Base-by-base conservation (phyloP, 306 rosid species). In the Lathyrus oleraceus region DNA sequence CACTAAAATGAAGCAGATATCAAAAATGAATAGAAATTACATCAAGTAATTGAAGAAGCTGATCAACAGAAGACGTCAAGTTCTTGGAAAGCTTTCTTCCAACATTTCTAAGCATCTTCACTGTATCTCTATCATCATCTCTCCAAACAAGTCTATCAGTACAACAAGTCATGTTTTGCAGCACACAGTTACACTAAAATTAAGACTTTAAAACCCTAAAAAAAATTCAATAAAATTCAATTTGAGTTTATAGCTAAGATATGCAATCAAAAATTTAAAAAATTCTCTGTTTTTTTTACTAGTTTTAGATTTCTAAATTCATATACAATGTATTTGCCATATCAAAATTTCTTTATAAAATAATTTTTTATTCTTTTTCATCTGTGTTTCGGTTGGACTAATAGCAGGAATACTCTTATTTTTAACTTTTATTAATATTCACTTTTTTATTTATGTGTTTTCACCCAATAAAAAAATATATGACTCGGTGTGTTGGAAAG, bases 31-130 rank as follows among this genome's bases (percentile, higher is more conserved):
- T 52, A 63, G 62, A 3, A 57, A 48, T 83, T 82, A 86, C 97
- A 75, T 83, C 82, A 61, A 91, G 90, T 15, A 64, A 57, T 19
- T 30, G 61, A 69, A 86, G 87, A 68, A 86, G 85, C 16, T 85
- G 76, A 6, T 86, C 82, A 75, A 15, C 68, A 17, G 57, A 51
- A 8, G 80, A 69, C 61, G 87, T 42, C 9, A 80, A 76, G 38
- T 60, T 67, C 3, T 78, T 68, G 57, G 78, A 86, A 1, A 91
- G 88, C 19, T 21, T 30, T n/a, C 60, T 71, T 30, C 94, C 96
- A 47, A 81, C 49, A 65, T 82, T 78, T 60, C 39, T 74, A 0
- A 92, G 84, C 74, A 21, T 69, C 72, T 82, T 81, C 65, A 72
- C 76, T 20, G 75, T 80, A 53, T 79, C 79, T 44, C 64, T 69